Conservation (phyloP, 441 rosid genomes). For the Codiaeum variegatum region DNA sequence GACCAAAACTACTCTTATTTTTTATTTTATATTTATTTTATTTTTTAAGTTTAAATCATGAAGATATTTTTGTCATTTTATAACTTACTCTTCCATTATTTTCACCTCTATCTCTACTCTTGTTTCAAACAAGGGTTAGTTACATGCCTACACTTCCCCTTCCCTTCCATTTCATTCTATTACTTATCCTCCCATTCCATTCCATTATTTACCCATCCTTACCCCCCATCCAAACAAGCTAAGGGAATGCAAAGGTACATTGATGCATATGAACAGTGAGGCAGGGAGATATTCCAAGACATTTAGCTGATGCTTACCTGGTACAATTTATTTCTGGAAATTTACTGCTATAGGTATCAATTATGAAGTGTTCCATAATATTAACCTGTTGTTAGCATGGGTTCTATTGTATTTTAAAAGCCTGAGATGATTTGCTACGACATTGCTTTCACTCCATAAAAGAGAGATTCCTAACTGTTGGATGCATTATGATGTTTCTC, state of each 20-base stretch:
- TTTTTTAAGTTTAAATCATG: too few species aligned
- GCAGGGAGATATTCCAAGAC: background rate
- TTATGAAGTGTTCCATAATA: background rate
- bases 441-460: background rate
- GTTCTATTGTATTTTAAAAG: slow-evolving; percentile 3
- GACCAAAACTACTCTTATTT: too few species aligned
- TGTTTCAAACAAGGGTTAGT: too few species aligned
- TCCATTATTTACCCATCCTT: too few species aligned
- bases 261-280: background rate
- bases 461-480: background rate
- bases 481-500: background rate
- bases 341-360: background rate
- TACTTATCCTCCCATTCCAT: too few species aligned
- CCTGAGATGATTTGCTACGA: background rate
- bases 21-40: too few species aligned
- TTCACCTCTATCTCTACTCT: too few species aligned
- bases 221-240: too few species aligned
- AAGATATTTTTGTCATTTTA: too few species aligned
- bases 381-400: background rate
- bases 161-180: too few species aligned
- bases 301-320: background rate
- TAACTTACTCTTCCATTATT: too few species aligned
- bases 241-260: background rate
- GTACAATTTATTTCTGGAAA: background rate
- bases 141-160: too few species aligned